Conservation (phyloP, 768 basidiomycete genomes). For the Pisolithus marmoratus region DNA sequence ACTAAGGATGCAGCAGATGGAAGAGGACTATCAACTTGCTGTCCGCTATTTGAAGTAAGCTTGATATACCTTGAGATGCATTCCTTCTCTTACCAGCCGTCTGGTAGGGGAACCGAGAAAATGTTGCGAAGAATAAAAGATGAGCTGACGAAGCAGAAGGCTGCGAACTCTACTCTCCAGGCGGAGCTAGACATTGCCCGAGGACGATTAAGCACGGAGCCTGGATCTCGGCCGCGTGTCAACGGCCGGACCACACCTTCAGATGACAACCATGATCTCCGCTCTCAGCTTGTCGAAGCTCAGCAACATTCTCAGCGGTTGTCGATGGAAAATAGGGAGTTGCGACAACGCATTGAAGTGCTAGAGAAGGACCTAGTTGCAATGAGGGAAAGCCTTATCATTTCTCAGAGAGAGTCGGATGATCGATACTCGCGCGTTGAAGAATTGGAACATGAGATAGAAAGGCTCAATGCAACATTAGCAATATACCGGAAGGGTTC, state of each 20-base stretch:
- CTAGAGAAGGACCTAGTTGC: conserved; percentile 72
- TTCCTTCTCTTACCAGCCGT: conserved; percentile 10
- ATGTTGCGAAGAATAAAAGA: conserved; percentile 97
- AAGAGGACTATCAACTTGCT: conserved; percentile 93
- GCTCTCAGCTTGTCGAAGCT: conserved; percentile 67
- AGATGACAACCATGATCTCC: conserved; percentile 67
- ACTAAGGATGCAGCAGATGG: conserved; percentile 79
- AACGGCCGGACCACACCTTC: conserved; percentile 81
- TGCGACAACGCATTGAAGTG: conserved; percentile 63
- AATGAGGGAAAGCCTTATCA: conserved; percentile 63
- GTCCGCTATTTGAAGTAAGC: conserved; percentile 95
- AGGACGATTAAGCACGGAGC: conserved; percentile 50
- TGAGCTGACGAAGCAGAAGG: conserved; percentile 89
- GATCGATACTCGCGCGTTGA: conserved; percentile 71
- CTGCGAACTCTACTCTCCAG: conserved; percentile 71
- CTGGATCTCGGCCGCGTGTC: conserved; percentile 43
- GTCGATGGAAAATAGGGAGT: conserved; percentile 68
- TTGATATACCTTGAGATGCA: conserved; percentile 14
- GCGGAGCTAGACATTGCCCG: conserved; percentile 72
- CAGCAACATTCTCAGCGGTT: conserved; percentile 73
- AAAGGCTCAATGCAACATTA: conserved; percentile 67
- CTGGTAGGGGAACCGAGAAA: conserved; percentile 85
- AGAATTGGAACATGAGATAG: conserved; percentile 76
- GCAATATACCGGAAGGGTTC: conserved; percentile 69
- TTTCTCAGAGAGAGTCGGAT: conserved; percentile 73